Evolutionary conservation across 768 basidiomycete species (phyloP).

Genomic region (Phlebiopsis flavidoalba): DNA sequence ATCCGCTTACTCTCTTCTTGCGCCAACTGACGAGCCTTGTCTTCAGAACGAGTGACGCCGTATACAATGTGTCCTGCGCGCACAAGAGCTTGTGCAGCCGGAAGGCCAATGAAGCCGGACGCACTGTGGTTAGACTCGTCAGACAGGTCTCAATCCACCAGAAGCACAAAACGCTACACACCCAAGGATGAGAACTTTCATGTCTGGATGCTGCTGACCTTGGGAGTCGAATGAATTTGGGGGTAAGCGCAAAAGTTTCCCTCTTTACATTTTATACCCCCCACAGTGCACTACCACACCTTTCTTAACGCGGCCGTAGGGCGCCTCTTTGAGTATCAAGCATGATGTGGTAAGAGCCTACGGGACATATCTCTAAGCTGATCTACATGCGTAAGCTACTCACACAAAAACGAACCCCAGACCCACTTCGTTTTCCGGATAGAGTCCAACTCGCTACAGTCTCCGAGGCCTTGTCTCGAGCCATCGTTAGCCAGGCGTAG

Average conservation of each 20-base stretch:
- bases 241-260: neutral
- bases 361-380: too few species aligned
- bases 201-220: neutral
- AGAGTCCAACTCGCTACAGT: too few species aligned
- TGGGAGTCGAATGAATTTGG: neutral
- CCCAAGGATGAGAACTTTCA: conserved; percentile 25
- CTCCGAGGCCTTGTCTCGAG: too few species aligned
- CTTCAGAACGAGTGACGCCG: conserved; percentile 35
- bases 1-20: conserved; percentile 34
- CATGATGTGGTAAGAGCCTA: too few species aligned
- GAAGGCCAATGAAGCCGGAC: conserved; percentile 40
- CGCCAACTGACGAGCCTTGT: conserved; percentile 29
- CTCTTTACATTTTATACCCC: too few species aligned
- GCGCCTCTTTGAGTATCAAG: too few species aligned
- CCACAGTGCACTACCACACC: too few species aligned
- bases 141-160: neutral
- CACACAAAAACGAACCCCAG: too few species aligned
- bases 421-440: too few species aligned
- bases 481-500: too few species aligned
- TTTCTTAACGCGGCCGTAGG: too few species aligned
- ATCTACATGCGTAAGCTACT: too few species aligned
- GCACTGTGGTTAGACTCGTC: conserved; percentile 24
- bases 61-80: conserved; percentile 43
- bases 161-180: neutral
- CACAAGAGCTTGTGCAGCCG: conserved; percentile 38